A percentile compares a stretch with the other conserved stretches of the same genome.
Conservation (phyloP, 768 basidiomycete genomes). For the Leccinum truebloodii region DNA sequence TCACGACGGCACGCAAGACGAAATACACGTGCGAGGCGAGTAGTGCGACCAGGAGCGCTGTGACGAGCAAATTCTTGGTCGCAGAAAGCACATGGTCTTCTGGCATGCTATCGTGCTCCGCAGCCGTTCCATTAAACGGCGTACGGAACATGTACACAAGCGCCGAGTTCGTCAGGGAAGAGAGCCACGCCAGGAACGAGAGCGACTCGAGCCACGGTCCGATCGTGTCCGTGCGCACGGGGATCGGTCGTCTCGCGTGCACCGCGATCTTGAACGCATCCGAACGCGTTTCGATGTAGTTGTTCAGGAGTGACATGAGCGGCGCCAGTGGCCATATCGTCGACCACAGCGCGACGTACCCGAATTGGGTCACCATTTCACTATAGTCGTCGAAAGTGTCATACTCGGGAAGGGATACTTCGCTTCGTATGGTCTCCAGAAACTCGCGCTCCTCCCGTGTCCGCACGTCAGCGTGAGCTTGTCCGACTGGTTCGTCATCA, state of each 20-base stretch:
- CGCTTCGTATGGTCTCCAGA: slow-evolving; percentile 72
- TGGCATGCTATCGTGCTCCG: slow-evolving; percentile 2
- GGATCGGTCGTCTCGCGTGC: slow-evolving; percentile 82
- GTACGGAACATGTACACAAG: slow-evolving; percentile 89
- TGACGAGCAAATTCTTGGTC: slow-evolving; percentile 54
- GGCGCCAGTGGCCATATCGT: slow-evolving; percentile 93
- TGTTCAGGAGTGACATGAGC: slow-evolving; percentile 89
- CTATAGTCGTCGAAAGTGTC: slow-evolving; percentile 85
- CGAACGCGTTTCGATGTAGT: slow-evolving; percentile 86
- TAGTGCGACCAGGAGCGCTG: slow-evolving; percentile 73
- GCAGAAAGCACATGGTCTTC: slow-evolving; percentile 33
- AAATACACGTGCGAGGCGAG: slow-evolving; percentile 88
- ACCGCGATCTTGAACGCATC: slow-evolving; percentile 95
- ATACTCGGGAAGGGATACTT: slow-evolving; percentile 81
- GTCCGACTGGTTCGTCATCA: slow-evolving; percentile 53
- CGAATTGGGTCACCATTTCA: slow-evolving; percentile 97
- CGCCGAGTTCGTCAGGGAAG: slow-evolving; percentile 84
- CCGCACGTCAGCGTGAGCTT: slow-evolving; percentile 31
- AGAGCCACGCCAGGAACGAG: slow-evolving; percentile 87
- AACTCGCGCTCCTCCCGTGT: slow-evolving; percentile 72
- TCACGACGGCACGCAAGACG: slow-evolving; percentile 57
- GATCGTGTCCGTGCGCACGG: slow-evolving; percentile 85
- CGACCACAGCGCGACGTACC: slow-evolving; percentile 90
- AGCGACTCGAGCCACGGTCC: slow-evolving; percentile 94
- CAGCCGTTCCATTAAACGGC: slow-evolving; percentile 19